A percentile compares a stretch with the other conserved stretches of the same genome.
phyloP scores from a whole-genome alignment of 2,329 filamentous ascomycete species.

The Cyphellophora europaea region DNA sequence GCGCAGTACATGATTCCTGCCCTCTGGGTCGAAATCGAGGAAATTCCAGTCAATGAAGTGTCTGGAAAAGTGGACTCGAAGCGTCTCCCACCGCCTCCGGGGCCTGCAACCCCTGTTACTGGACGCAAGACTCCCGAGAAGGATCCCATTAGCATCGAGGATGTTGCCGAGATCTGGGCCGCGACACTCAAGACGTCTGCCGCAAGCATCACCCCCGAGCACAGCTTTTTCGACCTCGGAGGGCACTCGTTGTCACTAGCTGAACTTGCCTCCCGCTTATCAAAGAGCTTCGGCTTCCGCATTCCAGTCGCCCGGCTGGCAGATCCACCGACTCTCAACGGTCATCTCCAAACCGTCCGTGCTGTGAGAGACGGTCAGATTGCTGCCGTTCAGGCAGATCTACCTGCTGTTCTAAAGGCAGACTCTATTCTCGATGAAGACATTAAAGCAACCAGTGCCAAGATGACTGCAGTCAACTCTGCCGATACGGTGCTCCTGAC shows the following conservation, averaged over 20 bases:
- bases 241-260: constrained; percentile 72
- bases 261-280: constrained; percentile 61
- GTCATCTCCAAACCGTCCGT: constrained; percentile 63
- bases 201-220: constrained; percentile 54
- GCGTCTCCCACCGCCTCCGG: constrained; percentile 56
- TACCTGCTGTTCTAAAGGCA: constrained; percentile 58
- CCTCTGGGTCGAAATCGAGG: constrained; percentile 64
- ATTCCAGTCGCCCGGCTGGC: constrained; percentile 63
- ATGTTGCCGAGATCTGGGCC: constrained; percentile 65
- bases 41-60: constrained; percentile 65
- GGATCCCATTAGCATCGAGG: constrained; percentile 56
- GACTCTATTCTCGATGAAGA: constrained; percentile 61
- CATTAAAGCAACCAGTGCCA: constrained; percentile 48
- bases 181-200: constrained; percentile 57
- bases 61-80: constrained; percentile 73
- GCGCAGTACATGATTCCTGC: constrained; percentile 79
- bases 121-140: constrained; percentile 36
- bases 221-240: constrained; percentile 74
- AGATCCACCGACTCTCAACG: constrained; percentile 60
- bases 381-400: constrained; percentile 64
- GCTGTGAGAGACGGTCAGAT: constrained; percentile 63
- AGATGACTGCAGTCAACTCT: constrained; percentile 51
- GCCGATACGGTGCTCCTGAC: constrained; percentile 63
- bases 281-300: constrained; percentile 61
- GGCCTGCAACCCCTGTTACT: constrained; percentile 25